These are phyloP conservation scores for Umbelopsis sp. DNA, from an alignment of 371 early-diverging fungal species.

Conservation along the genomic window DNA sequence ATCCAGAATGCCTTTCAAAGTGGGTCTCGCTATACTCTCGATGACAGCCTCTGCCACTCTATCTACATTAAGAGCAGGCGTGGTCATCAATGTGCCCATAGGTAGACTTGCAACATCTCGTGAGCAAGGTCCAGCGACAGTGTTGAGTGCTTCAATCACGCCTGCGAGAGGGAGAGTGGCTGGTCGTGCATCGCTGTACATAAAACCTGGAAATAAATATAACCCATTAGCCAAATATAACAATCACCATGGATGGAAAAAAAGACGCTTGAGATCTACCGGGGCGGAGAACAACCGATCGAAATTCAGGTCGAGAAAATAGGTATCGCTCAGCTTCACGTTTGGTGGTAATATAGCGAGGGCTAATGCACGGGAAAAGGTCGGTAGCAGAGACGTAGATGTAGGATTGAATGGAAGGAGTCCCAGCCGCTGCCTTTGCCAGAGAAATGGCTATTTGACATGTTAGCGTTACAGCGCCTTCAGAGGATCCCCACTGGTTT, in stretches of 20 bases:
- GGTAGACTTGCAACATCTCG: constrained; percentile 55
- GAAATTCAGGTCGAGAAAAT: constrained; percentile 53
- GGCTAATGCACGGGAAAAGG: constrained; percentile 67
- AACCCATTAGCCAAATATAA: background rate
- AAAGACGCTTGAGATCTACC: constrained; percentile 34
- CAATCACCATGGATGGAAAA: background rate
- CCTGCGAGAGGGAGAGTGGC: constrained; percentile 65
- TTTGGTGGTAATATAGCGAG: constrained; percentile 77
- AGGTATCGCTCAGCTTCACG: constrained; percentile 71
- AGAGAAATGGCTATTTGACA: constrained; percentile 47
- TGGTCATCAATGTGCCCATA: constrained; percentile 59
- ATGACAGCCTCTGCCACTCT: constrained; percentile 66
- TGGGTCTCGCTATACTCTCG: constrained; percentile 50
- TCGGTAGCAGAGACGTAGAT: constrained; percentile 76
- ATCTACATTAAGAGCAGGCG: constrained; percentile 63
- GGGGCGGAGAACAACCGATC: constrained; percentile 70
- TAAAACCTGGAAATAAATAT: constrained; percentile 44
- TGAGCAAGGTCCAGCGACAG: constrained; percentile 48
- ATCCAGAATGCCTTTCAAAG: constrained; percentile 51
- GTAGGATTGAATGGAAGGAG: constrained; percentile 58
- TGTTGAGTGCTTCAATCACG: constrained; percentile 51
- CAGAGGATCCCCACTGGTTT: no score
- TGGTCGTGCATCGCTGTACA: constrained; percentile 65
- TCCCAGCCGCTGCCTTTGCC: constrained; percentile 53
- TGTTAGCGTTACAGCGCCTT: background rate